Evolutionary conservation across 2,329 filamentous ascomycete genomes (phyloP).

Genomic region (Arthroderma uncinatum): DNA sequence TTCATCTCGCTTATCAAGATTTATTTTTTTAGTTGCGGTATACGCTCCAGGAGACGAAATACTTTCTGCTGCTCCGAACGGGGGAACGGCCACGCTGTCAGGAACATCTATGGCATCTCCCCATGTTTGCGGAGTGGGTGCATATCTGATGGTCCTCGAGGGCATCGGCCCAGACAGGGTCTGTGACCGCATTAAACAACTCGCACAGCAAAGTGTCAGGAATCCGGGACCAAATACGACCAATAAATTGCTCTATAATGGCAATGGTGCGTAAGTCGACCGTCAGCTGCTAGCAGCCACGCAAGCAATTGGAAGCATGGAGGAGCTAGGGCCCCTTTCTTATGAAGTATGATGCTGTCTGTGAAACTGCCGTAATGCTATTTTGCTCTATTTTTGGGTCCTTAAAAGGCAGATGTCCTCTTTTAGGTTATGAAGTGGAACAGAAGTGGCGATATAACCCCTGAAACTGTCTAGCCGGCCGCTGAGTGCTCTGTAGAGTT

Average conservation of each 20-base stretch:
- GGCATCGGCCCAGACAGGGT: constrained; percentile 37
- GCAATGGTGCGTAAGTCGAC: constrained; percentile 8
- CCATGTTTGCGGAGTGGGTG: constrained; percentile 44
- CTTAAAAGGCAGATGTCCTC: background rate
- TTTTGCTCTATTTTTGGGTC: background rate
- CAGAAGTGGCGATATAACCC: background rate
- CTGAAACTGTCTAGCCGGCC: background rate
- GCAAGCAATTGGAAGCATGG: no score
- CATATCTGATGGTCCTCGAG: constrained; percentile 43
- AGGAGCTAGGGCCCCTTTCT: background rate
- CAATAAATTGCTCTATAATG: constrained; percentile 22
- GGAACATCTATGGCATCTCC: constrained; percentile 30
- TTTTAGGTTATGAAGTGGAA: background rate
- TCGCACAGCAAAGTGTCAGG: constrained; percentile 32
- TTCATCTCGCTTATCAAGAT: background rate
- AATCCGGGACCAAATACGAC: constrained; percentile 18
- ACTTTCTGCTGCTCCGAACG: constrained; percentile 39
- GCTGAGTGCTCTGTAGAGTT: background rate
- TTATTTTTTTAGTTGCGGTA: constrained; percentile 37
- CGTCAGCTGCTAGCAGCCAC: background rate
- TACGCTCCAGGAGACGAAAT: constrained; percentile 47
- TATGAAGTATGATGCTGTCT: background rate
- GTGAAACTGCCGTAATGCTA: background rate
- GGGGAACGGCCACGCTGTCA: constrained; percentile 36
- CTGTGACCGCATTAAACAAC: constrained; percentile 40